Base-by-base conservation (phyloP, 2,329 filamentous ascomycete species). In the Akanthomyces uredinophilus region DNA sequence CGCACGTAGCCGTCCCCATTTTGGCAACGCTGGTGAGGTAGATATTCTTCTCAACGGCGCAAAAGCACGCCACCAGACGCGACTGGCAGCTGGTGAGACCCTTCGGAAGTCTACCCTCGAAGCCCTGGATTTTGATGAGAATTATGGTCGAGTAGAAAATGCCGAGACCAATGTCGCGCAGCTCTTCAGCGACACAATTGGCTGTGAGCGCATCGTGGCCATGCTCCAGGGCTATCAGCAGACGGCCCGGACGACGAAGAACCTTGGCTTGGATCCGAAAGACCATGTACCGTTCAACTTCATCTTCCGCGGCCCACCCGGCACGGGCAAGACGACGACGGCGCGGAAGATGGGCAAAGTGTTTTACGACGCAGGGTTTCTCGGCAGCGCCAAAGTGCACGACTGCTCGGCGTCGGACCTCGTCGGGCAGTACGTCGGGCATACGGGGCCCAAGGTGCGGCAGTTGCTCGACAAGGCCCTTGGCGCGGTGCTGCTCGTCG, bases 341-440 rank as follows among this genome's bases (percentile, higher is more conserved):
- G 90, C 90, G 0, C 76, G 81, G n/a, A 89, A 87, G 64, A 90
- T 93, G 81, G 89, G 89, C 4, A 83, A 90, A 64, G 78, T 93
- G 0, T 93, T 85, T 68, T 92, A 90, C 68, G 86, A 92, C 66
- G 84, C 92, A 79, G 88, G 88, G 0, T 83, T 92, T 39, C 74
- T 93, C 0, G 74, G 83, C 0, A 77, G 77, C 0, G 80, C 78
- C 0, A 82, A 87, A 29, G 86, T 92, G 0, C 70, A 86, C 0
- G 87, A 91, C 60, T 83, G 80, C 51, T 92, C 89, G 0, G 86
- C 87, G 0, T 84, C 85, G 0, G 88, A 92, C 39, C 70, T 93
- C 0, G 78, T 93, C 1, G 89, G 85, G 0, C 77, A 88, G 64
- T 92, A 85, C 20, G 65, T 90, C 0, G 89, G 89, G 0, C 87